Percentiles rank a stretch among this genome's conserved stretches.
Evolutionary conservation across 2,329 filamentous ascomycete species (phyloP).

Genomic region (Talaromyces sp.): DNA sequence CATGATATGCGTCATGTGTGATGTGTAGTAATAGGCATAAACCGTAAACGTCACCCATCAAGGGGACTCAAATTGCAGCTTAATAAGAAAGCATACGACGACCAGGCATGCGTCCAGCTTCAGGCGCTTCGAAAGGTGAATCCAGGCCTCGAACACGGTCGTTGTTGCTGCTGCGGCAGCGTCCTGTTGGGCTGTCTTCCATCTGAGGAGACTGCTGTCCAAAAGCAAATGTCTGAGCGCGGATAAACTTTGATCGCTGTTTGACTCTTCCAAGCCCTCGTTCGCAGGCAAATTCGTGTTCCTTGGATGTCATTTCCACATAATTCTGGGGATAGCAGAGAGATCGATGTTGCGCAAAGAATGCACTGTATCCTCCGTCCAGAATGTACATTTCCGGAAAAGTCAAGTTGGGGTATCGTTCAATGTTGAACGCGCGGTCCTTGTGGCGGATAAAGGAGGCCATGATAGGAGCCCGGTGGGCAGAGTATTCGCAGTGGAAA

Average conservation of each 20-base stretch:
- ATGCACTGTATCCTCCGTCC: slow-evolving; percentile 91
- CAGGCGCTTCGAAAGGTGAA: slow-evolving; percentile 36
- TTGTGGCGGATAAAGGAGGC: slow-evolving; percentile 87
- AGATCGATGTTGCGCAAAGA: slow-evolving; percentile 73
- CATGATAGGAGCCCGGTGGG: slow-evolving; percentile 93
- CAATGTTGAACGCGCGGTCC: slow-evolving; percentile 80
- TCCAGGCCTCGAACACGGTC: slow-evolving; percentile 31
- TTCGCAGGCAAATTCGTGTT: slow-evolving; percentile 89
- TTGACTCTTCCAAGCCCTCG: slow-evolving; percentile 91
- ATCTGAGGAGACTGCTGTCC: slow-evolving; percentile 64
- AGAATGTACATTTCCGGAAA: slow-evolving; percentile 97
- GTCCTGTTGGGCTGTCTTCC: slow-evolving; percentile 61
- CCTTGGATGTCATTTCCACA: slow-evolving; percentile 90
- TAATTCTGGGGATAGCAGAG: slow-evolving; percentile 94
- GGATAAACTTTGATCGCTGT: slow-evolving; percentile 76
- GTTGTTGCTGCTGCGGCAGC: slow-evolving; percentile 36
- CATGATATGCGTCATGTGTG: slow-evolving; percentile 18
- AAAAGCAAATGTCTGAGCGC: slow-evolving; percentile 94
- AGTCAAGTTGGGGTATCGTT: slow-evolving; percentile 81
- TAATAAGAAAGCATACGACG: slow-evolving; percentile 43
- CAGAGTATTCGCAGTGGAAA: slow-evolving; percentile 98
- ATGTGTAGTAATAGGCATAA: slow-evolving; percentile 21
- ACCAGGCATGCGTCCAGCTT: slow-evolving; percentile 35
- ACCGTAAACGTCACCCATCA: slow-evolving; percentile 20
- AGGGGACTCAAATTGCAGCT: neutral